These are phyloP conservation scores for Hemerocallis citrina DNA, from an alignment of 106 monocot species.

Conservation along the genomic window DNA sequence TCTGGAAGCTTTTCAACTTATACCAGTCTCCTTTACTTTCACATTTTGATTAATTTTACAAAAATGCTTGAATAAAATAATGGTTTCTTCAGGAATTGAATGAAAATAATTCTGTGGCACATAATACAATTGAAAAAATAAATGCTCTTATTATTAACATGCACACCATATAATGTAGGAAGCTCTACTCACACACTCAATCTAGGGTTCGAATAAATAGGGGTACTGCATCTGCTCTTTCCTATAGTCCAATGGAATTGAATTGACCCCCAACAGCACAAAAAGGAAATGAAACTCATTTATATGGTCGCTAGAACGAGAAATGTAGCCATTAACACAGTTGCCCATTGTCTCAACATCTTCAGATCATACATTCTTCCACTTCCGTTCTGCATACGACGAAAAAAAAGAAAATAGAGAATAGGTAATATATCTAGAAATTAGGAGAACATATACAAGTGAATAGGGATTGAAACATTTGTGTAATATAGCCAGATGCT, in stretches of 20 bases:
- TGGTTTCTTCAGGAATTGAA: no score
- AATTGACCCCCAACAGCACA: neutral
- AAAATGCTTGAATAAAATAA: no score
- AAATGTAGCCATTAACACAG: constrained; percentile 13
- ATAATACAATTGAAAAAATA: constrained; percentile 1
- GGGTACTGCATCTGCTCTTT: neutral
- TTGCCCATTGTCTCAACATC: constrained; percentile 7
- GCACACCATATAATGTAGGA: neutral
- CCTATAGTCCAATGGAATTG: neutral
- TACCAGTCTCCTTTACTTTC: no score
- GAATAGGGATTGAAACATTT: neutral
- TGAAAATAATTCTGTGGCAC: no score
- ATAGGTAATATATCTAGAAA: neutral
- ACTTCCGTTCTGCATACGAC: constrained; percentile 25
- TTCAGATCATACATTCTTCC: constrained; percentile 2
- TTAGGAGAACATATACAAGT: neutral
- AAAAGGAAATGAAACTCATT: neutral
- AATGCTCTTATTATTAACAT: neutral
- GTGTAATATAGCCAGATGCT: neutral
- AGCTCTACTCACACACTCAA: neutral
- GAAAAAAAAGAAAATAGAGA: neutral
- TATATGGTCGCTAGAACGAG: constrained; percentile 4
- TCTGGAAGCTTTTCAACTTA: no score
- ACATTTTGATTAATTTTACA: no score
- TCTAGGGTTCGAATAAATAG: neutral